Evolutionary conservation across 257 asterid species (phyloP), one percentile per base, ranked within the genome.

Genomic region (Nemophila menziesii): DNA sequence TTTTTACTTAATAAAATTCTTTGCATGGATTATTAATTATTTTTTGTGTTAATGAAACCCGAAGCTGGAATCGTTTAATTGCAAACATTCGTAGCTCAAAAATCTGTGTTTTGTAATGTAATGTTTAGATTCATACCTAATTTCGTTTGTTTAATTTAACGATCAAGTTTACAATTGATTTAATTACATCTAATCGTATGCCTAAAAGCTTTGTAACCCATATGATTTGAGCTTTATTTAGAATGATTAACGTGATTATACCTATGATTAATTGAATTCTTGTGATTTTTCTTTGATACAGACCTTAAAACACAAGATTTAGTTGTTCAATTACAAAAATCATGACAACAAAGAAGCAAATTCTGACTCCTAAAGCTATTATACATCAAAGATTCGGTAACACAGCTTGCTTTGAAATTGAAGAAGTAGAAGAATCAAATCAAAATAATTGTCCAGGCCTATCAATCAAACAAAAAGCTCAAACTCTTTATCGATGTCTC

Each of bases 351-450:
- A 82, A 75, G 67, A 78, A 73, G 73, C 16, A 66, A 48, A 9
- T 76, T 44, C 22, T 69, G 67, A 70, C 97, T 2, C 89, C 97
- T n/a, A 87, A 87, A 69, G 80, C 95, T 15, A 59, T 87, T 33
- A 83, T 87, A 65, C 49, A 73, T 77, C 92, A 83, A 52, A 80
- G 47, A 54, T 87, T 68, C 56, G 95, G 92, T 46, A 60, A 44
- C 46, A 69, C 75, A 54, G 97, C 97, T 22, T 33, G 26, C 55
- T 87, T 75, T 62, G 66, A 42, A 65, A 85, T 78, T 13, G 97
- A 87, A 66, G 97, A 80, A 69, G 89, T 87, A 27, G 70, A 54
- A 27, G 93, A 66, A 48, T 60, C 51, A 20, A 33, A 51, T 41
- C 64, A 66, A 56, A 75, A 63, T 62, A 83, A 51, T 44, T 80